Conservation (phyloP, 106 monocot genomes). For the Dioscorea zingiberensis region DNA sequence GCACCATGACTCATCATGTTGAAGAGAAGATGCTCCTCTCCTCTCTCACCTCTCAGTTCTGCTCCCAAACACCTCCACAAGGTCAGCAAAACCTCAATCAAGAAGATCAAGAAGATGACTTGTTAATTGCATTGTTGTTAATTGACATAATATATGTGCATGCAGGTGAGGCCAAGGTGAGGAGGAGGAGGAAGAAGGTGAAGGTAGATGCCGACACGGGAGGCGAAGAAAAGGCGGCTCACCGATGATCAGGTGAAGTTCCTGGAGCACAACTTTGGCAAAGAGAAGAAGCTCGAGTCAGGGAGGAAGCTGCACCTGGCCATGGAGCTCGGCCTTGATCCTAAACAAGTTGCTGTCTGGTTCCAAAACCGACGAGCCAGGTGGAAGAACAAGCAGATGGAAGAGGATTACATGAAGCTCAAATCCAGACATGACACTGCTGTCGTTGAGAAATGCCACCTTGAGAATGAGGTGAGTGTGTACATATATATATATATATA, state of each 20-base stretch:
- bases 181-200: conserved; percentile 7
- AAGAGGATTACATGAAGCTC: conserved; percentile 53
- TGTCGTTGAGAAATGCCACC: conserved; percentile 46
- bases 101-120: background rate
- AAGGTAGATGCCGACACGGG: background rate
- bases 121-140: background rate
- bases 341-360: conserved; percentile 79
- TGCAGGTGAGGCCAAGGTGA: background rate
- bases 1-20: background rate
- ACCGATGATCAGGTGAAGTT: conserved; percentile 58
- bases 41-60: background rate
- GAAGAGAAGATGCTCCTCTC: background rate
- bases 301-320: conserved; percentile 54
- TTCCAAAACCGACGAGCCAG: conserved; percentile 68
- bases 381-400: conserved; percentile 72
- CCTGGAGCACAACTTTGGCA: conserved; percentile 51
- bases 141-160: background rate
- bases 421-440: conserved; percentile 36
- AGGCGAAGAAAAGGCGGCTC: conserved; percentile 50
- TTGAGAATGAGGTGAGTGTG: conserved; percentile 43
- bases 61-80: background rate
- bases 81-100: background rate
- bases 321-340: conserved; percentile 53
- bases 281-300: conserved; percentile 62
- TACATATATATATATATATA: too few species aligned